These are phyloP conservation scores for Exophiala sp. DNA, from an alignment of 2,329 filamentous ascomycete species.

Conservation along the genomic window DNA sequence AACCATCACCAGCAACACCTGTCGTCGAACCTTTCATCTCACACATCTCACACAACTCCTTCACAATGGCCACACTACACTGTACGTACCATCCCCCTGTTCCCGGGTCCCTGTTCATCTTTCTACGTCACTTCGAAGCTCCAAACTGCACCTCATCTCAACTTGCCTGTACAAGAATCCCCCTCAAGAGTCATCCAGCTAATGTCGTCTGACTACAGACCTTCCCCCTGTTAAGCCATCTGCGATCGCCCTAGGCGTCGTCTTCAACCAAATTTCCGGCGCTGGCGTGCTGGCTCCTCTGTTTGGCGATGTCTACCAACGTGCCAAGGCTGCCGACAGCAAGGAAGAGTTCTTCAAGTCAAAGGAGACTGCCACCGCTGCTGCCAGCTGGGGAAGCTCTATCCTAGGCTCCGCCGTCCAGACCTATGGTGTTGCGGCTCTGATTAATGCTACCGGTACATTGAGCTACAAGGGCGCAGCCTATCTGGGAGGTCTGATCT, in stretches of 20 bases:
- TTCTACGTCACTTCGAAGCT: slow-evolving; percentile 18
- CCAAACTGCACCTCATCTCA: slow-evolving; percentile 3
- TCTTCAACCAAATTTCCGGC: slow-evolving; percentile 91
- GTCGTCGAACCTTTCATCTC: background rate
- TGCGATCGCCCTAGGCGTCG: slow-evolving; percentile 89
- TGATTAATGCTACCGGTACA: slow-evolving; percentile 92
- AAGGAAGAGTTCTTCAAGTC: slow-evolving; percentile 95
- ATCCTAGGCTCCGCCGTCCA: slow-evolving; percentile 83
- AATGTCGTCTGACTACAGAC: slow-evolving; percentile 41
- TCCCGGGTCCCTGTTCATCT: background rate
- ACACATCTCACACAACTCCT: background rate
- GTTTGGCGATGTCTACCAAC: slow-evolving; percentile 91
- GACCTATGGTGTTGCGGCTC: slow-evolving; percentile 79
- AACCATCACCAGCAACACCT: background rate
- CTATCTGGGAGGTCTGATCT: slow-evolving; percentile 85
- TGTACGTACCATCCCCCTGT: slow-evolving; percentile 43
- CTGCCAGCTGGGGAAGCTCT: slow-evolving; percentile 83
- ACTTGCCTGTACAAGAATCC: background rate
- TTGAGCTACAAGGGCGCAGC: slow-evolving; percentile 95
- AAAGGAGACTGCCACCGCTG: slow-evolving; percentile 83
- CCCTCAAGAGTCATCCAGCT: slow-evolving; percentile 5
- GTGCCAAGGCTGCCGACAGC: slow-evolving; percentile 82
- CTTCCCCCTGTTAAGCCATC: slow-evolving; percentile 90
- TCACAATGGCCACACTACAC: slow-evolving; percentile 54
- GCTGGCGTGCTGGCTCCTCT: slow-evolving; percentile 80